A percentile compares a stretch with the other conserved stretches of the same genome.
These are phyloP conservation scores for Candida oleophila DNA, from an alignment of 805 yeast genomes.

Conservation along the genomic window DNA sequence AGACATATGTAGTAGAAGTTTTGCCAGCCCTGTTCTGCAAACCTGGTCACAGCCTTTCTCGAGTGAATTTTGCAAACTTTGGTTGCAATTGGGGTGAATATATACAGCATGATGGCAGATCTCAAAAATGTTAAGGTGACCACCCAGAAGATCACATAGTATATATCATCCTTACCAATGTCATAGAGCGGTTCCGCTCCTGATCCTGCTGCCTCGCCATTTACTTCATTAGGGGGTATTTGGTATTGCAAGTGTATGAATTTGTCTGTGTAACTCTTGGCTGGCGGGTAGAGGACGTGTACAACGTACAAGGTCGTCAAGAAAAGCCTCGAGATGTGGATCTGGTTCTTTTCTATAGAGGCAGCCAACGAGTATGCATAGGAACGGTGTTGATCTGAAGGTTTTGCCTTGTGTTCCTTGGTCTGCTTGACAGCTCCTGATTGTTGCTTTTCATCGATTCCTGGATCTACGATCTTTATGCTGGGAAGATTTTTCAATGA, in stretches of 20 bases:
- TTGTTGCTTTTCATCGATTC: not conserved
- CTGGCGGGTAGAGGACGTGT: constrained; percentile 21
- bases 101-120: constrained; percentile 55
- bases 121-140: constrained; percentile 58
- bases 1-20: constrained; percentile 56
- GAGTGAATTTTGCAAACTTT: constrained; percentile 40
- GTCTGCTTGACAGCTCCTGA: not conserved
- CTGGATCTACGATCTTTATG: not conserved
- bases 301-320: constrained; percentile 23
- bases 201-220: not conserved
- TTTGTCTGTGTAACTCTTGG: constrained; percentile 28
- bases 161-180: constrained; percentile 55
- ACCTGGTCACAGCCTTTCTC: constrained; percentile 58
- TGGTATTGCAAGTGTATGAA: constrained; percentile 35
- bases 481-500: not conserved
- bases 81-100: constrained; percentile 58
- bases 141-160: constrained; percentile 53
- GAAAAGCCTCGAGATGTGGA: constrained; percentile 29
- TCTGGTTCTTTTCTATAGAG: constrained; percentile 35
- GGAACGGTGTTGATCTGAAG: not conserved
- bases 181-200: constrained; percentile 37
- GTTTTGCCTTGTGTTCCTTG: not conserved
- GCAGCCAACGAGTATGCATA: constrained; percentile 25
- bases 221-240: constrained; percentile 5
- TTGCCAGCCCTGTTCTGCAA: constrained; percentile 87